Evolutionary conservation across 768 basidiomycete genomes (phyloP), one percentile per base, ranked within the genome.

Genomic region (Daedaleopsis nitida): DNA sequence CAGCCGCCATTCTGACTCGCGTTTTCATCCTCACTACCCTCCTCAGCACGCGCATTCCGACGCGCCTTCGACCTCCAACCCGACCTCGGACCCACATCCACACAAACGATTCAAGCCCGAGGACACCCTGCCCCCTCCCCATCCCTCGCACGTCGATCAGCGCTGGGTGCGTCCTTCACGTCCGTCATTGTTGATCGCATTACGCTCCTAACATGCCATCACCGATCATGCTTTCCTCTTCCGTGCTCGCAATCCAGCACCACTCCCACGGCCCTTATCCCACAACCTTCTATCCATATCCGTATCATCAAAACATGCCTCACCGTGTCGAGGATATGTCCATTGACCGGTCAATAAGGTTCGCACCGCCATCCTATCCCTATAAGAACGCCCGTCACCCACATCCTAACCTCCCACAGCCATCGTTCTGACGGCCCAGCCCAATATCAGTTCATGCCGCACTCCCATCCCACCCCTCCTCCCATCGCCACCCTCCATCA

Each of bases 401-500:
- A 60, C 55, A 45, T 49, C 47, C 47, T 49, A 49, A 58, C 47
- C 60, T 63, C 58, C 37, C 19, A 59, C 59, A 75, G 72, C 39
- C 74, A 75, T 64, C 53, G 72, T 54, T 70, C 73, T 57, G 79
- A 78, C 44, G 77, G 78, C 62, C 76, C 74, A 44, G 51, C 62
- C 64, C 69, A 74, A 51, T 79, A 80, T 70, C 80, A 79, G 65
- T 63, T 66, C 50, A 65, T 63, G 49, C 57, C 62, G 43, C 65
- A 62, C 60, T 62, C 65, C 44, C 74, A 73, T 38, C 80, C 77
- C 58, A 83, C 75, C 56, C 84, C 78, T 37, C 83, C 77, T 1
- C 82, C 78, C 61, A 81, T 80, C 62, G 80, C 81, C 11, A 78
- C 80, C 47, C 76, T 78, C 62, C 75, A 84, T 24, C 83, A 84